A percentile compares a stretch with the other conserved stretches of the same genome.
Conservation (phyloP, 345 rosid species). For the Murraya koenigii region DNA sequence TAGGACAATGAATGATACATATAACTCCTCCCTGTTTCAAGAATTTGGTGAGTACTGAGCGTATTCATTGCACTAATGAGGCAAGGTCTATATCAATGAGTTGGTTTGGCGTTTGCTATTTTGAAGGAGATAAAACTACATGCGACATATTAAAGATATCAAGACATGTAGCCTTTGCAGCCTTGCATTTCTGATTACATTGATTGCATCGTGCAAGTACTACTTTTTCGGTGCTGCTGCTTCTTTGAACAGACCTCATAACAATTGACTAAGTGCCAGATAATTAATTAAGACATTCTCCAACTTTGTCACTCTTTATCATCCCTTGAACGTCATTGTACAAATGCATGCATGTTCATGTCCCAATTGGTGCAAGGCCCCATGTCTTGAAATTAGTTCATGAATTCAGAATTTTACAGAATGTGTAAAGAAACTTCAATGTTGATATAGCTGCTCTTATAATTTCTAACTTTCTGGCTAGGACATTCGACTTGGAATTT, state of each 20-base stretch:
- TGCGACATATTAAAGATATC: neutral
- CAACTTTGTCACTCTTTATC: neutral
- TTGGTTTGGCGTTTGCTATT: slow-evolving; percentile 4
- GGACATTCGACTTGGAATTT: neutral
- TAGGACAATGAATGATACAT: slow-evolving; percentile 13
- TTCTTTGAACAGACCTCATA: neutral
- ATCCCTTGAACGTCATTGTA: neutral
- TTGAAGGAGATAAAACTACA: neutral
- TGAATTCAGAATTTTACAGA: neutral
- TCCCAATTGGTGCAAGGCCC: neutral
- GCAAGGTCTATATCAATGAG: slow-evolving; percentile 26
- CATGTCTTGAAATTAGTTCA: neutral
- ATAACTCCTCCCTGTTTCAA: neutral
- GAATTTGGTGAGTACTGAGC: neutral
- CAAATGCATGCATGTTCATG: neutral
- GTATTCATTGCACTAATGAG: neutral
- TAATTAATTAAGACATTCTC: neutral
- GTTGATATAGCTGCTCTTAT: neutral
- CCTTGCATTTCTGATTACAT: neutral
- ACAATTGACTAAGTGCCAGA: neutral
- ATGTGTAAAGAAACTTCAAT: neutral
- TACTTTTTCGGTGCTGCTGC: neutral
- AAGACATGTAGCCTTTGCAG: neutral
- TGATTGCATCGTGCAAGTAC: neutral
- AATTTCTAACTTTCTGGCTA: neutral